Evolutionary conservation across 1,284 basidiomycete species (phyloP).

Genomic region (Pseudozyma thailandica): DNA sequence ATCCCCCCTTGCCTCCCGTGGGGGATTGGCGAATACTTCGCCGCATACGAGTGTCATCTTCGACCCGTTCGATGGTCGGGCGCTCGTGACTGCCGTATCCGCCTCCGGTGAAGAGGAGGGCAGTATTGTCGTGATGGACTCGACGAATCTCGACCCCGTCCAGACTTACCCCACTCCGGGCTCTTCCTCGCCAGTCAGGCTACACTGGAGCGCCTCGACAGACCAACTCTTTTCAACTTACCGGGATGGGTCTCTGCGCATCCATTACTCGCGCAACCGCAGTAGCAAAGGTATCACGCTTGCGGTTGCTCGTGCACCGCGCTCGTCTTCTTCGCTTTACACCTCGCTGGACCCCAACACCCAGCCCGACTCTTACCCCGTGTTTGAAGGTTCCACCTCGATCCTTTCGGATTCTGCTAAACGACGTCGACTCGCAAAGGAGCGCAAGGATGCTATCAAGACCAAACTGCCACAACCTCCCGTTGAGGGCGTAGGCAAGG

Average conservation of each 20-base stretch:
- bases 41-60: slow-evolving; percentile 90
- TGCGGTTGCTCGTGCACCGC: slow-evolving; percentile 72
- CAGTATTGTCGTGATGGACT: slow-evolving; percentile 38
- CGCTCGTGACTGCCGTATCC: slow-evolving; percentile 79
- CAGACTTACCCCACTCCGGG: background rate
- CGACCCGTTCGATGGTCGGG: slow-evolving; percentile 84
- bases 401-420: slow-evolving; percentile 69
- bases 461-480: slow-evolving; percentile 75
- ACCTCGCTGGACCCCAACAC: background rate
- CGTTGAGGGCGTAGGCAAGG: slow-evolving; percentile 86
- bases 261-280: slow-evolving; percentile 86
- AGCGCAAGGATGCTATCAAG: slow-evolving; percentile 77
- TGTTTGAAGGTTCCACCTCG: slow-evolving; percentile 4
- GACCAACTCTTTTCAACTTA: slow-evolving; percentile 62
- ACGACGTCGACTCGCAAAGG: slow-evolving; percentile 87
- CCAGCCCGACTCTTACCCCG: slow-evolving; percentile 9
- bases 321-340: slow-evolving; percentile 9
- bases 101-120: background rate
- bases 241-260: slow-evolving; percentile 78
- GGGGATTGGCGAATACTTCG: slow-evolving; percentile 80
- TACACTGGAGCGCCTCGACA: slow-evolving; percentile 48
- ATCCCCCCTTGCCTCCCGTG: slow-evolving; percentile 78
- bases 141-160: slow-evolving; percentile 17
- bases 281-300: slow-evolving; percentile 92
- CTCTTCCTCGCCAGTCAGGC: slow-evolving; percentile 22